Percentiles rank a stretch among this genome's conserved stretches.
Evolutionary conservation across 2,329 filamentous ascomycete species (phyloP).

Genomic region (Pseudomassariella vexata): DNA sequence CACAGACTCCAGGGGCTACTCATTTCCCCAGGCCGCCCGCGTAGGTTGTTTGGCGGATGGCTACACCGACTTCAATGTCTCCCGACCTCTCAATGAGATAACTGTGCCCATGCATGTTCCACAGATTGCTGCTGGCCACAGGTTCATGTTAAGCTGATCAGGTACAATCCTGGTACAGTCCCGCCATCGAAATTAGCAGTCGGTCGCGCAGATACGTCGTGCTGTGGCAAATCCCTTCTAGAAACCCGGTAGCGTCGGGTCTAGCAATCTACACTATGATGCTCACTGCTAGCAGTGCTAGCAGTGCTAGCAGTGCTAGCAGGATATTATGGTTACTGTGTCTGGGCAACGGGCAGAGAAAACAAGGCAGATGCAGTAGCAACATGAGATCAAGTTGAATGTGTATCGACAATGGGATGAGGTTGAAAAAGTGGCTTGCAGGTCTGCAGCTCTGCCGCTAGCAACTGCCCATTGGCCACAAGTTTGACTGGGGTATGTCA

Average conservation of each 20-base stretch:
- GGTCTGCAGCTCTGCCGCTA: not conserved
- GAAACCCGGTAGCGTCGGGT: too few relatives aligned
- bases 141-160: not conserved
- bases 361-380: not conserved
- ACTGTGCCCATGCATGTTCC: too few relatives aligned
- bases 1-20: not conserved
- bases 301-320: not conserved
- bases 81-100: conserved; percentile 1
- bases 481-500: too few relatives aligned
- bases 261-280: not conserved
- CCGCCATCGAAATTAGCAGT: not conserved
- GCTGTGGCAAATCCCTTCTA: too few relatives aligned
- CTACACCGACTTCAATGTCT: conserved; percentile 1
- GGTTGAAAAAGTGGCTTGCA: not conserved
- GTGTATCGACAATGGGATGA: not conserved
- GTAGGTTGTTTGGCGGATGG: too few relatives aligned
- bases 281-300: not conserved
- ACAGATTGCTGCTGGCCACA: not conserved
- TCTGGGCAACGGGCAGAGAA: not conserved
- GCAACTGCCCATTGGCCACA: not conserved
- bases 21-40: too few relatives aligned
- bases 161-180: not conserved
- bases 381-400: not conserved
- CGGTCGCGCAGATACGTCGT: too few relatives aligned
- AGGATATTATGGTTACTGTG: not conserved